A percentile compares a stretch with the other conserved stretches of the same genome.
Conservation (phyloP, 2,329 filamentous ascomycete species). For the Claviceps sp. region DNA sequence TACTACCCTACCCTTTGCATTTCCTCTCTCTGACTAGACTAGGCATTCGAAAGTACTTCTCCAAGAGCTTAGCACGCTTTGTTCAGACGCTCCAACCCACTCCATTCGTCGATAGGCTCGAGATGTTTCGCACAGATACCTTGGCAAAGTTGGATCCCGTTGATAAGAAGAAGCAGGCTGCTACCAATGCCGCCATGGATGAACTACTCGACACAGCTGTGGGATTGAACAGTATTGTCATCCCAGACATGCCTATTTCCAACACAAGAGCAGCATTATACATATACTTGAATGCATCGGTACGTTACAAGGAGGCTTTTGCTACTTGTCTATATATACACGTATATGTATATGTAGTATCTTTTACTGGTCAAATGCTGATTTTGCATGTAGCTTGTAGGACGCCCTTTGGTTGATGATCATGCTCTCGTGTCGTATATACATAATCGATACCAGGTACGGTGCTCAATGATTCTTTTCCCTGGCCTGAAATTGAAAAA, state of each 20-base stretch:
- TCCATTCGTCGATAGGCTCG: slow-evolving; percentile 39
- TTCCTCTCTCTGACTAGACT: background rate
- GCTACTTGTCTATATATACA: background rate
- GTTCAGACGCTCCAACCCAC: slow-evolving; percentile 43
- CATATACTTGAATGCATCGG: slow-evolving; percentile 69
- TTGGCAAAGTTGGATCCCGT: slow-evolving; percentile 41
- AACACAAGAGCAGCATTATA: slow-evolving; percentile 76
- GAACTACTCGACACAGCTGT: slow-evolving; percentile 45
- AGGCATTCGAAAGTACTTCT: slow-evolving; percentile 36
- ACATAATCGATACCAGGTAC: slow-evolving; percentile 69
- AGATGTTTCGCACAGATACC: slow-evolving; percentile 44
- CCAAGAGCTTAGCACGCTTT: slow-evolving; percentile 38
- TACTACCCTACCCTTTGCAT: background rate
- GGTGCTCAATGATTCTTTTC: background rate
- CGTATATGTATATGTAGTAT: no score
- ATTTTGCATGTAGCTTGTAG: slow-evolving; percentile 47
- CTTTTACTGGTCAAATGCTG: background rate
- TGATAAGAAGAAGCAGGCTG: slow-evolving; percentile 37
- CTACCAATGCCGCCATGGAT: slow-evolving; percentile 35
- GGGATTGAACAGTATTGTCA: slow-evolving; percentile 38
- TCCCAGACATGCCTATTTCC: slow-evolving; percentile 53
- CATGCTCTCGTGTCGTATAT: slow-evolving; percentile 64
- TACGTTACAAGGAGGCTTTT: slow-evolving; percentile 27
- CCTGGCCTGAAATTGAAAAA: background rate
- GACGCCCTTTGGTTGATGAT: slow-evolving; percentile 74